Base-by-base conservation (phyloP, 495 filamentous ascomycete species). In the Aspergillus indologenus region DNA sequence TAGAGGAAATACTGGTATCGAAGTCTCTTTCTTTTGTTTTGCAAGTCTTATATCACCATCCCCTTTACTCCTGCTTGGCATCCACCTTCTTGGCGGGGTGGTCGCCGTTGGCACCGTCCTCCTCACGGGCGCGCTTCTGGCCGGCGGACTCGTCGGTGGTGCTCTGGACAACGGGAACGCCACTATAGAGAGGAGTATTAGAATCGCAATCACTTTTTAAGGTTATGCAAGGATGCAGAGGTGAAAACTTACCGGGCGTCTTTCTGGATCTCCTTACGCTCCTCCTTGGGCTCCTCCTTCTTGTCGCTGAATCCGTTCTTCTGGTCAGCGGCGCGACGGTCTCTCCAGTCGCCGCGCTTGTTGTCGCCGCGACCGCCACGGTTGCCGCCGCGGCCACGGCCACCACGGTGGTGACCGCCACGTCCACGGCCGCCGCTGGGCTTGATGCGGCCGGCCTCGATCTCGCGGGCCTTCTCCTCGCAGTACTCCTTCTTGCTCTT, bases 401-500 rank as follows among this genome's bases (percentile, higher is more conserved):
- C 66, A 48, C 59, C 72, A 40, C 65, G 49, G 22, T 59, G 46
- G 22, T 59, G 46, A n/a, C 63, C 64, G 44, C 66, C 67, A 40
- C 66, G 57, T 21, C 71, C 66, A 56, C 69, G 68, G 31, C 61
- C 47, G 57, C 65, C 71, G 67, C 73, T 82, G 45, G 86, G 82
- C 64, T 83, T 72, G 43, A 95, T 71, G 45, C 81, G 83, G 26
- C 90, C 92, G 8, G 85, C 81, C 60, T 85, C 81, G 73, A 95
- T 96, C 23, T 90, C 86, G 53, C 83, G 70, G 40, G 80, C 79
- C 79, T 96, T 96, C 69, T 84, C 81, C 22, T 90, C 84, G 53
- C 86, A 83, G 70, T 98, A 98, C n/a, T 85, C 86, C 62, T 83
- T 83, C 85, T 98, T 98, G 72, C 83, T 85, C 81, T 87, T 90